phyloP scores from a whole-genome alignment of 192 early-diverging fungal genomes.

The Coemansia sp. region DNA sequence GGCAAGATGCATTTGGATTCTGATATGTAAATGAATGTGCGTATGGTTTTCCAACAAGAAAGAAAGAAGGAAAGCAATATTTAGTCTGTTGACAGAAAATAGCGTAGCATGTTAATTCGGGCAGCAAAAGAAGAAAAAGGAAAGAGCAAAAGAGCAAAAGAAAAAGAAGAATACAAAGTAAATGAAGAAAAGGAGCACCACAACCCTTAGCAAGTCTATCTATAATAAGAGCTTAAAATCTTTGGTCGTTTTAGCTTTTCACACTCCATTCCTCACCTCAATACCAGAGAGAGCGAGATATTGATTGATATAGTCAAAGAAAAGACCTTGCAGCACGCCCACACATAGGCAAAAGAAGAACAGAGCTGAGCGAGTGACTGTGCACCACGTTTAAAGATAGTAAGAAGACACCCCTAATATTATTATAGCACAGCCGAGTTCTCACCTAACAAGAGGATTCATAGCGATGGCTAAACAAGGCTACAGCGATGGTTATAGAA shows the following conservation, averaged over 20 bases:
- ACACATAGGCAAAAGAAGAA: background rate
- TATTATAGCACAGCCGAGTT: background rate
- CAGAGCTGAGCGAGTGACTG: background rate
- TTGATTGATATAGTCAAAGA: background rate
- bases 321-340: too few species aligned
- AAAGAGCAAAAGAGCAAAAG: too few species aligned
- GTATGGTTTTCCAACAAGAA: too few species aligned
- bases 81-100: too few species aligned
- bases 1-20: too few species aligned
- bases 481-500: background rate
- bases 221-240: background rate
- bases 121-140: too few species aligned
- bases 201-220: too few species aligned
- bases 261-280: background rate
- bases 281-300: background rate
- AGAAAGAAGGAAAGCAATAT: too few species aligned
- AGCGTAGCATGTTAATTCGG: too few species aligned
- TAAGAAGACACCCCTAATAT: background rate
- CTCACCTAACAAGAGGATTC: slow-evolving; percentile 30
- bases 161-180: too few species aligned
- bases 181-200: too few species aligned
- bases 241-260: background rate
- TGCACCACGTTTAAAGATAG: background rate
- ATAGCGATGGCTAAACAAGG: background rate
- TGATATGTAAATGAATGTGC: too few species aligned